Percentiles rank a stretch among this genome's conserved stretches.
phyloP scores from a whole-genome alignment of 257 asterid genomes.

The Ilex aquifolium region DNA sequence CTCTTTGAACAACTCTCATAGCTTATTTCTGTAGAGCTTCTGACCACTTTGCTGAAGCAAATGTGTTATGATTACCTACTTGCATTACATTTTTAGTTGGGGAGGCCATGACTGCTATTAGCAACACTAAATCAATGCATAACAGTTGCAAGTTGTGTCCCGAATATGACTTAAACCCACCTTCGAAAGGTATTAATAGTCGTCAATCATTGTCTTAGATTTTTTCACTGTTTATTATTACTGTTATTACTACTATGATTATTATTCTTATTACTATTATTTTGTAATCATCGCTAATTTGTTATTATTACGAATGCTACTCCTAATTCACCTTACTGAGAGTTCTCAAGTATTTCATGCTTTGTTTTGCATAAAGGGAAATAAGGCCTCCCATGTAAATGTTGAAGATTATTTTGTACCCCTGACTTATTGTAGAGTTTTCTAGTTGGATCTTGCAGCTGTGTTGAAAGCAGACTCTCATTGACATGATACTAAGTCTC shows the following conservation, averaged over 20 bases:
- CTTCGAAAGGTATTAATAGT: slow-evolving; percentile 32
- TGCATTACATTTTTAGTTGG: slow-evolving; percentile 8
- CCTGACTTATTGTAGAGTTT: no score
- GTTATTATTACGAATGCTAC: no score
- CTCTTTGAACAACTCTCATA: background rate
- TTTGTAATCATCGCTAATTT: no score
- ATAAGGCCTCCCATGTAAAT: no score
- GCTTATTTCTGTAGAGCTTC: background rate
- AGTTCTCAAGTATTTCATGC: slow-evolving; percentile 10
- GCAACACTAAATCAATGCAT: slow-evolving; percentile 11
- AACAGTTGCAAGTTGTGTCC: slow-evolving; percentile 16
- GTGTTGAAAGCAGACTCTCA: no score
- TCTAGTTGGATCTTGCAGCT: no score
- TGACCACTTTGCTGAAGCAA: no score
- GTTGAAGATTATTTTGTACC: no score
- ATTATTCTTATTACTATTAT: no score
- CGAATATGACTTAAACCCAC: slow-evolving; percentile 19
- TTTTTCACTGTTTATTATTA: background rate
- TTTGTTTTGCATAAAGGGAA: no score
- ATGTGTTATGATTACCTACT: background rate
- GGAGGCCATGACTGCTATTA: slow-evolving; percentile 13
- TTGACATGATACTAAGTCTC: background rate
- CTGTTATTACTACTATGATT: background rate
- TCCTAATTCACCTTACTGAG: background rate
- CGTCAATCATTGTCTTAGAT: background rate